phyloP scores from a whole-genome alignment of 116 monocot genomes.

The Dioscorea cayenensis region DNA sequence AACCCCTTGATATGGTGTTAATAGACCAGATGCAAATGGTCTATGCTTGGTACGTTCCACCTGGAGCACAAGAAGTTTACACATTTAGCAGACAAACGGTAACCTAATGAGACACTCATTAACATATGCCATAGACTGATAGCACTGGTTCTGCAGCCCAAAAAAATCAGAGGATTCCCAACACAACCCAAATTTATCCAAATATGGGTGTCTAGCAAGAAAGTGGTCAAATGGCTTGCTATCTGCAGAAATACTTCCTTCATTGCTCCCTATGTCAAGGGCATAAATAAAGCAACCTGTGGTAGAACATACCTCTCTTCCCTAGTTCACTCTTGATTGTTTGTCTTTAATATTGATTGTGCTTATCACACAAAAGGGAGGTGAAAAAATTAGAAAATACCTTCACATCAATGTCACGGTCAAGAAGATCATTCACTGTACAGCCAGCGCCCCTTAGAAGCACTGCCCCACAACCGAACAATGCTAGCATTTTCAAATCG shows the following conservation, averaged over 20 bases:
- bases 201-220: background rate
- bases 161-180: too few relatives aligned
- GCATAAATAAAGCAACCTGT: too few relatives aligned
- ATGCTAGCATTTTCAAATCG: constrained; percentile 77
- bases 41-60: constrained; percentile 89
- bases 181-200: too few relatives aligned
- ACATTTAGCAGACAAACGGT: background rate
- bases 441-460: constrained; percentile 97
- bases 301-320: too few relatives aligned
- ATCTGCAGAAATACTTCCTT: background rate
- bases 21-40: constrained; percentile 69
- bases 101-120: background rate
- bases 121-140: background rate
- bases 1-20: constrained; percentile 82
- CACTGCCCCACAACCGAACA: constrained; percentile 91
- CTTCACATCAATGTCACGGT: constrained; percentile 92
- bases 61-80: constrained; percentile 25
- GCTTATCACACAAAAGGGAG: background rate
- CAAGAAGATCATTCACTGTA: constrained; percentile 92
- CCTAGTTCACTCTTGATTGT: too few relatives aligned
- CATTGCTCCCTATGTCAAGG: too few relatives aligned
- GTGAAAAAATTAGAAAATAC: constrained; percentile 21
- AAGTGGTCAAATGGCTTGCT: background rate
- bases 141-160: too few relatives aligned
- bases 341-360: too few relatives aligned